A percentile compares a stretch with the other conserved stretches of the same genome.
Conservation (phyloP, 2,329 filamentous ascomycete species). For the Knufia fluminis region DNA sequence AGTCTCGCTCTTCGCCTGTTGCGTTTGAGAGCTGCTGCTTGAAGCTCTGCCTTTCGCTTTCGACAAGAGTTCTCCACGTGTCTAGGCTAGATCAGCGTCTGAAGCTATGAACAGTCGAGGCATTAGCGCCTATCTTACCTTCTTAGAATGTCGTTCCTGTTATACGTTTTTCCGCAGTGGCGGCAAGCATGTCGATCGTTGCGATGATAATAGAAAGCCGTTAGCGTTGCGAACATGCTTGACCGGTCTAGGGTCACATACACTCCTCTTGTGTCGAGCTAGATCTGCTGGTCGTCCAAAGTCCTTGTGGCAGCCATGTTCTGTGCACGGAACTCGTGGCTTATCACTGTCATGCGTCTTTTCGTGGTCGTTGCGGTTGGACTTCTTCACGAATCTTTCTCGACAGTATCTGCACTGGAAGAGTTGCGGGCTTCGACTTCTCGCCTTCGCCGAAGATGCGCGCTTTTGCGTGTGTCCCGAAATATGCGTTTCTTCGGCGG, state of each 20-base stretch:
- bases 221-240: background rate
- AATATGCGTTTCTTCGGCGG: background rate
- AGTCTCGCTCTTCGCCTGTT: background rate
- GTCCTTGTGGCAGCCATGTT: conserved; percentile 4
- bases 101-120: no score
- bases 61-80: background rate
- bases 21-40: background rate
- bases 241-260: background rate
- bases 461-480: background rate
- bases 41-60: background rate
- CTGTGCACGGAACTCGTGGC: background rate
- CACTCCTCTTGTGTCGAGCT: conserved; percentile 8
- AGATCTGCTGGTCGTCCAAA: conserved; percentile 7
- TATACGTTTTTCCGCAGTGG: background rate
- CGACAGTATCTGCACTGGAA: conserved; percentile 1
- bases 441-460: background rate
- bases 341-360: background rate
- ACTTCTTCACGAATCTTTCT: conserved; percentile 1
- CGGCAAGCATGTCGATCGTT: background rate
- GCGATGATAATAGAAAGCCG: background rate
- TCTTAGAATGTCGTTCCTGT: conserved; percentile 1
- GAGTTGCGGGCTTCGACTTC: background rate
- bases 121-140: background rate
- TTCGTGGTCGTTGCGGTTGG: background rate
- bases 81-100: background rate